Percentiles rank a stretch among this genome's conserved stretches.
Evolutionary conservation across 2,329 filamentous ascomycete species (phyloP).

Genomic region (Aureobasidium namibiae): DNA sequence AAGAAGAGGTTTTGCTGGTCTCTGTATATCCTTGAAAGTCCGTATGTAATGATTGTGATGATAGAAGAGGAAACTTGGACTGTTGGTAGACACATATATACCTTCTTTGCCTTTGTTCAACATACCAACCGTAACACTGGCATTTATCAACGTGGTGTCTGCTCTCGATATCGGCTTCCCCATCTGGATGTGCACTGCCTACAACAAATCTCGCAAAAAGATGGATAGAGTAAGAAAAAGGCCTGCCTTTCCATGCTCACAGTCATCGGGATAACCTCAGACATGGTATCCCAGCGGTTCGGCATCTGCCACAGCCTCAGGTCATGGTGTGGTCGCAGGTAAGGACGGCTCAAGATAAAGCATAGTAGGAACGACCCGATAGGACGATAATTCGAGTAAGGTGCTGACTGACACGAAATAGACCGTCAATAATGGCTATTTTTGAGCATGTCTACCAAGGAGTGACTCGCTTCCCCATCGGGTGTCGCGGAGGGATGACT

Average conservation of each 20-base stretch:
- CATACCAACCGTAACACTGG: background rate
- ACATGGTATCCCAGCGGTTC: background rate
- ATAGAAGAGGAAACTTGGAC: background rate
- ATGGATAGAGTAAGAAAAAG: background rate
- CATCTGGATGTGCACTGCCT: background rate
- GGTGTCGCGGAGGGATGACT: background rate
- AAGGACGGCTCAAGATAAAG: background rate
- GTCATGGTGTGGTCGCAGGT: background rate
- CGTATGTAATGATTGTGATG: background rate
- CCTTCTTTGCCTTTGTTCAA: background rate
- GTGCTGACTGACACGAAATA: constrained; percentile 2
- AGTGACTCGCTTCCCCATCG: background rate
- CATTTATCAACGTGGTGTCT: background rate
- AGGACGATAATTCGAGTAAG: background rate
- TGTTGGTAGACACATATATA: background rate
- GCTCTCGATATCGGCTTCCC: background rate
- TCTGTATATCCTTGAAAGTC: background rate
- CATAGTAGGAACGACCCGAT: background rate
- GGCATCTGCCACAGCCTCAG: background rate
- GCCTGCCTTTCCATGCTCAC: background rate
- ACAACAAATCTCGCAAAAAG: background rate
- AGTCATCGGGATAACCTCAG: background rate
- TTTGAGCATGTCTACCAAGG: background rate
- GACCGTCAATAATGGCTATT: background rate
- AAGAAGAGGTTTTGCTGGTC: background rate